Percentiles rank a stretch among this genome's conserved stretches.
phyloP scores from a whole-genome alignment of 768 basidiomycete species.

The Piloderma croceum region DNA sequence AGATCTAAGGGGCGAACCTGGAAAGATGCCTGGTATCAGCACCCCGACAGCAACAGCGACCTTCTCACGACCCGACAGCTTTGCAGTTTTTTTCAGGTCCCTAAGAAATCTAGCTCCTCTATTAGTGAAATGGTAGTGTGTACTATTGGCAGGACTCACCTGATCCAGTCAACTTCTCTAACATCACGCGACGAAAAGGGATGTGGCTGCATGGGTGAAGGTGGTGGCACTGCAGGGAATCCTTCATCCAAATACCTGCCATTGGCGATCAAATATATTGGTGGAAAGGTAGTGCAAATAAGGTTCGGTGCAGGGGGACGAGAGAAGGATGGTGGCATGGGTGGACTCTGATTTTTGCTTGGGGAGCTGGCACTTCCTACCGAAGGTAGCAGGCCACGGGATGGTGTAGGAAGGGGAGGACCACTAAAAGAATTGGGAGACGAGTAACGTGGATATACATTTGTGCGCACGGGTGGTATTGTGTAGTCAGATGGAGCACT shows the following conservation, averaged over 20 bases:
- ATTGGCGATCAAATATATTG: slow-evolving; percentile 25
- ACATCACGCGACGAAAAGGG: slow-evolving; percentile 50
- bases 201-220: slow-evolving; percentile 33
- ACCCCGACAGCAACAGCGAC: slow-evolving; percentile 19
- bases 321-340: too few relatives aligned
- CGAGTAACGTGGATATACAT: too few relatives aligned
- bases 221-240: slow-evolving; percentile 40
- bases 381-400: too few relatives aligned
- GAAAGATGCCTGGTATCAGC: neutral
- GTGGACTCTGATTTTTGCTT: too few relatives aligned
- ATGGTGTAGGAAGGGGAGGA: too few relatives aligned
- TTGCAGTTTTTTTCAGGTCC: slow-evolving; percentile 30
- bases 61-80: slow-evolving; percentile 30
- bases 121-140: neutral
- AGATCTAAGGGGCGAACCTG: slow-evolving; percentile 1
- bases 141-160: slow-evolving; percentile 22
- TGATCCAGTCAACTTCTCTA: slow-evolving; percentile 44
- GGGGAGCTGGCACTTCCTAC: too few relatives aligned
- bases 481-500: too few relatives aligned
- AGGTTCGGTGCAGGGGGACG: too few relatives aligned
- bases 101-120: slow-evolving; percentile 31
- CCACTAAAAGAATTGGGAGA: too few relatives aligned
- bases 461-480: too few relatives aligned
- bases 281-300: too few relatives aligned
- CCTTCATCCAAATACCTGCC: slow-evolving; percentile 34